phyloP scores from a whole-genome alignment of 768 basidiomycete species.

The Lentinula sp. region DNA sequence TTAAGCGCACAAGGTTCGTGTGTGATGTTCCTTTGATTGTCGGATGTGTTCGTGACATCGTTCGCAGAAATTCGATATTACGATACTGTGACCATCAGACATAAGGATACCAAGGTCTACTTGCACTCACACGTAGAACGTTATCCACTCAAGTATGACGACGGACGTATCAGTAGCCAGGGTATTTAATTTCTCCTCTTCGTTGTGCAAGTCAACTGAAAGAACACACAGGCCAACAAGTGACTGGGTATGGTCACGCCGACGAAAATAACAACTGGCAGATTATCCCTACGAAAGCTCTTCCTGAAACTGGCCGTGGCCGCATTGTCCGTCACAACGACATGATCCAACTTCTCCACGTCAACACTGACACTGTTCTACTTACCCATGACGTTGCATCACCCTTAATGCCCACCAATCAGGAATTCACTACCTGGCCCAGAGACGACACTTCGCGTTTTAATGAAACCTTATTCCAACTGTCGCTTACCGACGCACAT shows the following conservation, averaged over 20 bases:
- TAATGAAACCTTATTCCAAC: conserved; percentile 86
- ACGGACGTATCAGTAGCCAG: conserved; percentile 92
- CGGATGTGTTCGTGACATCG: not conserved
- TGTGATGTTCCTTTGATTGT: not conserved
- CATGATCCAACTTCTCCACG: conserved; percentile 82
- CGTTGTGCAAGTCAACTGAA: not conserved
- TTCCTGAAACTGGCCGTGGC: conserved; percentile 91
- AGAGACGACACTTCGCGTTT: conserved; percentile 71
- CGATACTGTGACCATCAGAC: conserved; percentile 81
- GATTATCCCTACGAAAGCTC: conserved; percentile 88
- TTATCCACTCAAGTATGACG: conserved; percentile 92
- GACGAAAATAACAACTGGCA: conserved; percentile 97
- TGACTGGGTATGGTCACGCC: conserved; percentile 91
- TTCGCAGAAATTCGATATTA: conserved; percentile 84
- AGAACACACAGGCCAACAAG: conserved; percentile 73
- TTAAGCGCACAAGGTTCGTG: conserved; percentile 82
- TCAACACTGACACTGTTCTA: conserved; percentile 75
- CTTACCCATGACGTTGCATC: conserved; percentile 98
- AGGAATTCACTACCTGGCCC: conserved; percentile 93
- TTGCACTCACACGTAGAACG: conserved; percentile 88
- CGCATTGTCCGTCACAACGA: conserved; percentile 90
- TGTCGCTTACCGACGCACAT: conserved; percentile 66
- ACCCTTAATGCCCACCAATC: conserved; percentile 94
- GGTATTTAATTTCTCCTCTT: conserved; percentile 34
- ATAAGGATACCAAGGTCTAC: conserved; percentile 91